These are phyloP conservation scores for Hirschioporus abietinus DNA, from an alignment of 768 basidiomycete genomes.

Conservation along the genomic window DNA sequence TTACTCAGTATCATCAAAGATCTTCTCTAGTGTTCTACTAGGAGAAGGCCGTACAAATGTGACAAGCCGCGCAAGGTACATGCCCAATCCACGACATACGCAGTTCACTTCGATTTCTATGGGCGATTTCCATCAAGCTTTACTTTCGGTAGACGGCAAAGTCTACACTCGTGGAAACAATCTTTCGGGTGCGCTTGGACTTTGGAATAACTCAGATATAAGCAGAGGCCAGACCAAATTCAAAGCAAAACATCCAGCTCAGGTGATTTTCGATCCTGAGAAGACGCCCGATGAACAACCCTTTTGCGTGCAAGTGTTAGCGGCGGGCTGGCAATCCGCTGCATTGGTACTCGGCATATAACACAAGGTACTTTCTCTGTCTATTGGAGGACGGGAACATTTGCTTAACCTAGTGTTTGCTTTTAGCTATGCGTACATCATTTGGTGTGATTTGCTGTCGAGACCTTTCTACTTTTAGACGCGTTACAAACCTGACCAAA, in stretches of 20 bases:
- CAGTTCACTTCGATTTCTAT: slow-evolving; percentile 9
- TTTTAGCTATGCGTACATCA: too few species aligned
- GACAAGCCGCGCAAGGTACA: background rate
- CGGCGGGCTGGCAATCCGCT: slow-evolving; percentile 89
- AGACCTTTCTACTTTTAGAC: too few species aligned
- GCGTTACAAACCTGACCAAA: too few species aligned
- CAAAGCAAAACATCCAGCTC: slow-evolving; percentile 52
- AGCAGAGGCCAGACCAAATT: slow-evolving; percentile 27
- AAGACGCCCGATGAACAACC: slow-evolving; percentile 42
- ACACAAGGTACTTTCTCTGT: slow-evolving; percentile 31
- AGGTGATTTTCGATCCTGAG: slow-evolving; percentile 65
- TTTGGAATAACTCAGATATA: slow-evolving; percentile 20
- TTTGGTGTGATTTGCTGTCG: too few species aligned
- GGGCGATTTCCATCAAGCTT: slow-evolving; percentile 27
- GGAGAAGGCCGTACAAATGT: background rate
- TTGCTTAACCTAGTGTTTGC: too few species aligned
- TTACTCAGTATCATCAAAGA: slow-evolving; percentile 8
- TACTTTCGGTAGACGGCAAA: slow-evolving; percentile 52
- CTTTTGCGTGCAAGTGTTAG: slow-evolving; percentile 77
- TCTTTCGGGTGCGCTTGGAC: slow-evolving; percentile 23
- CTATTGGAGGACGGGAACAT: too few species aligned
- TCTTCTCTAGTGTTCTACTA: slow-evolving; percentile 1
- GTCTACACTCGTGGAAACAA: slow-evolving; percentile 37
- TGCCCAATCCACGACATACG: background rate
- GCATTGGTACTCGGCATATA: slow-evolving; percentile 83